A percentile compares a stretch with the other conserved stretches of the same genome.
Conservation (phyloP, 495 filamentous ascomycete species). For the Usnea hakonensis region DNA sequence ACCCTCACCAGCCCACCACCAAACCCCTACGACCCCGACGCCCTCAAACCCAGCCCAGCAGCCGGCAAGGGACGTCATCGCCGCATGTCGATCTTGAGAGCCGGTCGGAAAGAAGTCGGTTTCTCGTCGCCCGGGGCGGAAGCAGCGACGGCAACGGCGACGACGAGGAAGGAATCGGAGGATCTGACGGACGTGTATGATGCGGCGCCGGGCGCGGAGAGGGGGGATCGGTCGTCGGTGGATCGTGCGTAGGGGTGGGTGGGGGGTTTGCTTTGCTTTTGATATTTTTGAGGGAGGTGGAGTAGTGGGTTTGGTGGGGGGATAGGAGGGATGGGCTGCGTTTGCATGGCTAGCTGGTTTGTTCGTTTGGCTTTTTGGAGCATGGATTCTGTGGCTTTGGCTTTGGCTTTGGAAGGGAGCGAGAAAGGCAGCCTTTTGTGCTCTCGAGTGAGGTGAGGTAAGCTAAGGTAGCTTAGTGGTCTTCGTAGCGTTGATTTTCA, state of each 20-base stretch:
- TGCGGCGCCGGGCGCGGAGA: slow-evolving; percentile 15
- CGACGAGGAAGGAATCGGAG: background rate
- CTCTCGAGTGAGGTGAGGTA: too few species aligned
- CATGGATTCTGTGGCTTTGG: too few species aligned
- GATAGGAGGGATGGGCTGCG: too few species aligned
- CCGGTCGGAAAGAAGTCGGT: background rate
- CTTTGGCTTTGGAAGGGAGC: too few species aligned
- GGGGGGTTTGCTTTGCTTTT: background rate
- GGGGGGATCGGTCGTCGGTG: slow-evolving; percentile 36
- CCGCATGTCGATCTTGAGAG: background rate
- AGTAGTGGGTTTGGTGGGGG: too few species aligned
- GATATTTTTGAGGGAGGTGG: too few species aligned
- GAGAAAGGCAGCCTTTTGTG: too few species aligned
- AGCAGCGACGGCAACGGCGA: too few species aligned
- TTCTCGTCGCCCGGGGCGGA: background rate
- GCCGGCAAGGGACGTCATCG: background rate
- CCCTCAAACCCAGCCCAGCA: background rate
- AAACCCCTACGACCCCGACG: background rate
- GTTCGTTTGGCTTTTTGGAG: too few species aligned
- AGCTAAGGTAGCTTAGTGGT: too few species aligned
- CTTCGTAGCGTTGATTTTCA: too few species aligned
- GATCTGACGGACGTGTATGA: background rate
- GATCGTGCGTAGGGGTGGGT: slow-evolving; percentile 19
- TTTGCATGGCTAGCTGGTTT: too few species aligned
- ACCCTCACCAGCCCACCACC: background rate